Base-by-base conservation (phyloP, 164 flowering plant genomes). In the Magnolia officinalis region DNA sequence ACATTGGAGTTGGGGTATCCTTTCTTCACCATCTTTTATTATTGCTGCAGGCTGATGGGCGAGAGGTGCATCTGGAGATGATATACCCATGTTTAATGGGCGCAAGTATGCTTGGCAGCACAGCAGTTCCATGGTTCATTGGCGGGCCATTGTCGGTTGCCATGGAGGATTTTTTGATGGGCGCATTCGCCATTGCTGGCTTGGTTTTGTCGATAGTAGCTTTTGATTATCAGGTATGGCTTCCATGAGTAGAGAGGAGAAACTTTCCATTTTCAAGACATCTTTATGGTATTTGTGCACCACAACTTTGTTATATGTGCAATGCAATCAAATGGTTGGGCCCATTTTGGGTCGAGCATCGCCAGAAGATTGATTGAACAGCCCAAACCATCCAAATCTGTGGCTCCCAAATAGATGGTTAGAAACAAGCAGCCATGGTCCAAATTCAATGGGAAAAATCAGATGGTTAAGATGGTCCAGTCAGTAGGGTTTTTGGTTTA, bases 51-150 rank as follows among this genome's bases (percentile, higher is more conserved):
- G 99, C 98, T 80, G 99, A 96, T 87, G 99, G 99, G 10, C 87
- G 99, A 71, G 97, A 89, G 79, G 89, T 93, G 78, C 79, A 82
- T 50, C 82, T 96, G 6, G 95, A 97, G 21, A 76, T 96, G 87
- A 81, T 94, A 83, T 91, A 88, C 86, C 96, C 99, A 70, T 93
- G 93, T 81, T 80, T 94, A 50, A 76, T 93, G 84, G 99, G 97
- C 80, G 87, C 94, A 76, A 90, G 86, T 84, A 92, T 94, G 97
- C 88, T 96, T 1, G 98, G 99, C 63, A 94, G 96, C 92, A 87
- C 98, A 9, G 78, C 81, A 64, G 86, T 88, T 79, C 98, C 95
- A 26, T 96, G 98, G 98, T 83, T 90, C 26, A 55, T 81, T 19
- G 82, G 81, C 77, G 95, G 94, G 71, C 83, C 87, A 64, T 81